These are phyloP conservation scores for Phytopythium kandeliae DNA, from an alignment of 352 stramenopile genomes.

Conservation along the genomic window DNA sequence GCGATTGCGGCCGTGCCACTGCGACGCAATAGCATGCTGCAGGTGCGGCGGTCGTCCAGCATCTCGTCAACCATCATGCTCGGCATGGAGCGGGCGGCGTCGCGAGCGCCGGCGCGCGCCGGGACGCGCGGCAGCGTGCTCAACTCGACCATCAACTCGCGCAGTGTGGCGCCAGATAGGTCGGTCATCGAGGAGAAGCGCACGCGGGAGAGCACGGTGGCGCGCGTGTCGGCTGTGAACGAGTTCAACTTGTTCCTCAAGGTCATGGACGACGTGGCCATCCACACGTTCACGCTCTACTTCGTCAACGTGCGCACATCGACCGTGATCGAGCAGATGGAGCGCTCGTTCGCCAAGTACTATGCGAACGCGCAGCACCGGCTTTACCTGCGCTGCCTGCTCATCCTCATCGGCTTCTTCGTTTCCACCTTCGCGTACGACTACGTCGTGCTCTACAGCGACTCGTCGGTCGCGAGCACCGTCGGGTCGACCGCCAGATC, in stretches of 20 bases:
- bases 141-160: conserved; percentile 18
- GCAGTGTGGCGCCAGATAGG: conserved; percentile 31
- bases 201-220: conserved; percentile 45
- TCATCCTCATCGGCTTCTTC: conserved; percentile 64
- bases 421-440: conserved; percentile 65
- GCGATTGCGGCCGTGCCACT: conserved; percentile 14
- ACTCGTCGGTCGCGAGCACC: conserved; percentile 6
- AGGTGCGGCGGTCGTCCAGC: conserved; percentile 33
- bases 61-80: conserved; percentile 32
- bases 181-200: conserved; percentile 15
- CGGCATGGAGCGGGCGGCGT: conserved; percentile 18
- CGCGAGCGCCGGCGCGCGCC: conserved; percentile 12
- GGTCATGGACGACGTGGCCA: conserved; percentile 78
- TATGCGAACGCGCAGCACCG: conserved; percentile 65
- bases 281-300: conserved; percentile 74
- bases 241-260: conserved; percentile 78
- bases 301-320: conserved; percentile 78
- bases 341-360: conserved; percentile 73
- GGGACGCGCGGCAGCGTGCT: conserved; percentile 11
- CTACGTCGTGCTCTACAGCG: conserved; percentile 60
- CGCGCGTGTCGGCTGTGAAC: conserved; percentile 44
- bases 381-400: conserved; percentile 54
- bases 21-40: conserved; percentile 25
- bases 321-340: conserved; percentile 67
- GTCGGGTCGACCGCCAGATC: conserved; percentile 32